Base-by-base conservation (phyloP, 2,329 filamentous ascomycete species). In the Pseudogymnoascus destructans region DNA sequence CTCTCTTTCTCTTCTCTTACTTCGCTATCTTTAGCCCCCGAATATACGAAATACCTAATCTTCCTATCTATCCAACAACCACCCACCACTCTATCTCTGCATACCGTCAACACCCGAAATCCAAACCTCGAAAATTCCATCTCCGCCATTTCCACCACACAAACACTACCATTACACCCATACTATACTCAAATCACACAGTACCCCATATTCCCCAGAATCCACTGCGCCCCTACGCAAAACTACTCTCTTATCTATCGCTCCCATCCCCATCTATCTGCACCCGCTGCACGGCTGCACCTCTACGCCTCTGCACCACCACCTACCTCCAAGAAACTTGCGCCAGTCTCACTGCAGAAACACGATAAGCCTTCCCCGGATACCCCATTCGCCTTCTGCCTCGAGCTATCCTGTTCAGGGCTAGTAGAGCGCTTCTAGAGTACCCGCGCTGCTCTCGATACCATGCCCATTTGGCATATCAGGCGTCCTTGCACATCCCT, bases 381-480 rank as follows among this genome's bases (percentile, higher is more conserved):
- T 49, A 49, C 42, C 42, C 42, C 42, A 49, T 49, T 49, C 42
- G 42, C 42, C 42, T 49, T 49, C 42, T 49, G 23, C 42, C 42
- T 49, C 42, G 42, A 49, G 42, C 21, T 49, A 49, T 49, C 23
- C 42, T 49, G 42, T 49, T 49, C 42, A 49, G 23, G 42, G 42
- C 42, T 23, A 49, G 42, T 49, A 49, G 42, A 49, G 42, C 42
- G 42, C 42, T 49, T 49, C 42, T 49, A 49, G 42, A 49, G 42
- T 49, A 27, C 42, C 23, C 42, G 42, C 42, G 23, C 42, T 27
- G 42, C 42, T 49, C 42, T 49, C 42, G 42, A 49, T 49, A 49
- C 42, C 42, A 49, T 49, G 42, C 42, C 42, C 42, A 27, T 49
- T 49, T 49, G 42, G 42, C 42, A 49, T 49, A 49, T 49, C 42